Evolutionary conservation across 1,284 basidiomycete genomes (phyloP).

Genomic region (Kalmanozyma brasiliensis): DNA sequence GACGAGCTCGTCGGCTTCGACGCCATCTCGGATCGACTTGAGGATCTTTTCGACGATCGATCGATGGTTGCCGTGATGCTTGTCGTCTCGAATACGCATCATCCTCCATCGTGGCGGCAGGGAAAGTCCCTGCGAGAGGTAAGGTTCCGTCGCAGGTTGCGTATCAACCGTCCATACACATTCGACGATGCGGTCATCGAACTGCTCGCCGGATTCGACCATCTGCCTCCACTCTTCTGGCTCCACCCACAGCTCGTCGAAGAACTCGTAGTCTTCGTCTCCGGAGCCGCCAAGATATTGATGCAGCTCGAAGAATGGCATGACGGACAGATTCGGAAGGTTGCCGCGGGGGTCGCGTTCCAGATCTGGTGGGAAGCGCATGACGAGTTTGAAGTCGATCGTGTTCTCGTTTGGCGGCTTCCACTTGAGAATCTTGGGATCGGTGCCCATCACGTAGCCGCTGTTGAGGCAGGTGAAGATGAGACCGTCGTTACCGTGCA

Average conservation of each 20-base stretch:
- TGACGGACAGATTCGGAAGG: conserved; percentile 80
- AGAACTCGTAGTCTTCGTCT: conserved; percentile 77
- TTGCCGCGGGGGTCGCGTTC: conserved; percentile 59
- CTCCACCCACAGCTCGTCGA: conserved; percentile 84
- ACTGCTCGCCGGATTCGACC: conserved; percentile 84
- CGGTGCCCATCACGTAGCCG: conserved; percentile 88
- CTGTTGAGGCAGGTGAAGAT: conserved; percentile 94
- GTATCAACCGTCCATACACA: conserved; percentile 81
- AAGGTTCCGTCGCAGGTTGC: conserved; percentile 37
- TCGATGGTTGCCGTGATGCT: conserved; percentile 63
- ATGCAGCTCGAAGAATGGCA: conserved; percentile 85
- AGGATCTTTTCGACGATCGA: conserved; percentile 62
- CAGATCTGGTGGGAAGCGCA: conserved; percentile 82
- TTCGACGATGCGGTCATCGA: conserved; percentile 93
- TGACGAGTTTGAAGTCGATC: conserved; percentile 93
- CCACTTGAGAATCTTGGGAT: conserved; percentile 91
- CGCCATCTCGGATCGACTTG: conserved; percentile 62
- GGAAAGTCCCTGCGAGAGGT: conserved; percentile 21
- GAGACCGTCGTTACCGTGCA: conserved; percentile 94
- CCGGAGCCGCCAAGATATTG: conserved; percentile 72
- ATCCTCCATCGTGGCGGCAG: conserved; percentile 62
- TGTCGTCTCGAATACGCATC: conserved; percentile 64
- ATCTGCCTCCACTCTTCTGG: conserved; percentile 94
- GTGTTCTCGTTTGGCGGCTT: conserved; percentile 98
- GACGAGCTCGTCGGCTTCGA: conserved; percentile 57